Evolutionary conservation across 306 rosid species (phyloP), one percentile per base, ranked within the genome.

Genomic region (Gillenia trifoliata): DNA sequence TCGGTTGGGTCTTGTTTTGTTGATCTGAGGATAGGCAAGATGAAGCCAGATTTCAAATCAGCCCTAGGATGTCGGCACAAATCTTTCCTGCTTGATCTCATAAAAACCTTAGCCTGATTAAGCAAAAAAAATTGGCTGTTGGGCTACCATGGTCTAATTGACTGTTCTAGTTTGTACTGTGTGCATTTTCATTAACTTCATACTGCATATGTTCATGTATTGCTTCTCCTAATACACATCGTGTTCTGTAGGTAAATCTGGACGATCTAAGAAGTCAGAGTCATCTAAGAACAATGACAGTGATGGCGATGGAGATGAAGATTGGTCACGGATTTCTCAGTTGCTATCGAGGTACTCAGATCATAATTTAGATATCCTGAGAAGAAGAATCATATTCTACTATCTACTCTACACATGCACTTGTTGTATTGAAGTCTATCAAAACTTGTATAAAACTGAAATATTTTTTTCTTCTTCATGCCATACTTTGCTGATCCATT

Each of bases 241-340:
- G 20, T 80, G 33, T 73, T 76, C 61, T 77, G 20, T 68, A 86
- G 92, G 88, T 34, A 71, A 84, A 83, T 76, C 75, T 52, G 90
- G 59, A 66, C 71, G 36, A 52, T 74, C 88, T 63, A 81, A 83
- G 77, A 80, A 40, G 67, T 77, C 77, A 70, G 82, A 88, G 56
- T 66, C 82, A 70, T 86, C 83, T 63, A 80, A 74, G 64, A 73
- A 74, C 78, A 63, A 63, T 65, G 82, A n/a, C n/a, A n/a, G n/a
- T n/a, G n/a, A n/a, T n/a, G n/a, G n/a, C n/a, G n/a, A 80, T 41
- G 75, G 52, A 71, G 97, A 93, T 54, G 84, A 84, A 77, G 97
- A 87, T 56, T 93, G 93, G 96, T 78, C 85, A 56, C 76, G 68
- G 59, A 79, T 93, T 79, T 86, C 89, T 72, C 80, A 79, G 64